phyloP scores from a whole-genome alignment of 768 basidiomycete species.

The Boletus vinaceobasis region DNA sequence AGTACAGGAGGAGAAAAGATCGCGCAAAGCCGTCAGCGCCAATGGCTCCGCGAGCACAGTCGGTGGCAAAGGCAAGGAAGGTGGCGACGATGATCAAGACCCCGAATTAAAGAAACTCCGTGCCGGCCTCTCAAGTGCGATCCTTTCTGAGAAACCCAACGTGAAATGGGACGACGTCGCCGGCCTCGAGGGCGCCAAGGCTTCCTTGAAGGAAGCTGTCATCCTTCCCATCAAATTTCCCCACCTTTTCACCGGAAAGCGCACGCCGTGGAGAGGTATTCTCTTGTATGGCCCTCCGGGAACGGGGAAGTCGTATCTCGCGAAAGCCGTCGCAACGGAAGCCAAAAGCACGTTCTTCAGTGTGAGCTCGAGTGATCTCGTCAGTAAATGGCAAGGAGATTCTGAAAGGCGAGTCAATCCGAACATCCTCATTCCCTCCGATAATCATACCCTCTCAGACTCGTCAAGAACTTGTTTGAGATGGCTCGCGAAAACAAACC shows the following conservation, averaged over 20 bases:
- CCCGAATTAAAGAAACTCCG: constrained; percentile 95
- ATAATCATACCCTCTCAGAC: constrained; percentile 39
- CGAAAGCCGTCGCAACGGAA: constrained; percentile 98
- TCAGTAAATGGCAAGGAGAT: constrained; percentile 99
- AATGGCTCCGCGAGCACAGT: constrained; percentile 43
- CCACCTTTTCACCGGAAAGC: constrained; percentile 96
- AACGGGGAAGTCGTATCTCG: constrained; percentile 94
- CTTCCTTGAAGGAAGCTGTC: constrained; percentile 95
- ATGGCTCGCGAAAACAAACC: constrained; percentile 96
- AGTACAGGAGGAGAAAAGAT: constrained; percentile 54
- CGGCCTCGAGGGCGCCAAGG: constrained; percentile 92
- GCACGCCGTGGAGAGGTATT: constrained; percentile 96
- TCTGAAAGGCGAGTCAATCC: constrained; percentile 73
- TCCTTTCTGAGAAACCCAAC: constrained; percentile 90
- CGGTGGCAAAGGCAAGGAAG: constrained; percentile 47
- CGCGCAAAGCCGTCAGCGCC: constrained; percentile 47
- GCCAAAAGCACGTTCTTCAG: constrained; percentile 99
- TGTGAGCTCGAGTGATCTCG: constrained; percentile 91
- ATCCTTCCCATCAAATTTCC: constrained; percentile 99
- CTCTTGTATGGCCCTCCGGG: constrained; percentile 96
- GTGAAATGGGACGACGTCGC: constrained; percentile 99
- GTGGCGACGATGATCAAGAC: constrained; percentile 69
- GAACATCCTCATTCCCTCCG: background rate
- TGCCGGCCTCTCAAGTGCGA: constrained; percentile 84
- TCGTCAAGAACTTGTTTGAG: constrained; percentile 94